Evolutionary conservation across 2,329 filamentous ascomycete genomes (phyloP), one percentile per base, ranked within the genome.

Genomic region (Raffaelea albimanens): DNA sequence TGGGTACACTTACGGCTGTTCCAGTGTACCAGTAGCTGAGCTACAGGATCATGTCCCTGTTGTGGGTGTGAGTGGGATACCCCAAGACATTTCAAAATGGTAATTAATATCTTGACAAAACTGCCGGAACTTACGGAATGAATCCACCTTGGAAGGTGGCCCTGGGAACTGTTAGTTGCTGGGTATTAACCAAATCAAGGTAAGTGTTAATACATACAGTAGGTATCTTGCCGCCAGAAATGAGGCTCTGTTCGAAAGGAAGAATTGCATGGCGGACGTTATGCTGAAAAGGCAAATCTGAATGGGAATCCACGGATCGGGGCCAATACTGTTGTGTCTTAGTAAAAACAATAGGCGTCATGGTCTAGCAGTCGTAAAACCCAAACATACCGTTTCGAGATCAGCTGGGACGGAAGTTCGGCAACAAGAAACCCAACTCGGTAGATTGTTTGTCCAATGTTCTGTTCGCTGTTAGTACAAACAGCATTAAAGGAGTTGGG

Each of bases 1-100:
- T 8, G 13, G 5, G 8, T 38, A 8, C n/a, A 41, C 40, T 8
- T 19, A 41, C 40, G 60, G 50, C 70, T 53, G 40, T 72, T 2
- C 78, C 75, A 11, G 76, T 86, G 63, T 86, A 87, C 64, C 81
- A 87, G 60, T 87, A 87, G 23, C 73, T 79, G 2, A 85, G 67
- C 57, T 84, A 85, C 1, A 82, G 64, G 45, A 82, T 75, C 36
- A 58, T 61, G 52, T 64, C 58, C 11, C 59, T 61, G 14, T 34
- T n/a, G 18, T 41, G 10, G 16, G 13, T 25, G 18, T 47, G 38
- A 50, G 20, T 44, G 49, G 45, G 40, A 38, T 45, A 1, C 14
- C 18, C 5, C 8, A 16, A 16, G 34, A n/a, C 39, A 20, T 38
- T 8, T 7, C 25, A 13, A 29, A 29, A 29, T 29, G 25, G 25